Percentiles rank a stretch among this genome's conserved stretches.
Conservation (phyloP, 2,329 filamentous ascomycete species). For the Ophiocordyceps polyrhachis-furcata region DNA sequence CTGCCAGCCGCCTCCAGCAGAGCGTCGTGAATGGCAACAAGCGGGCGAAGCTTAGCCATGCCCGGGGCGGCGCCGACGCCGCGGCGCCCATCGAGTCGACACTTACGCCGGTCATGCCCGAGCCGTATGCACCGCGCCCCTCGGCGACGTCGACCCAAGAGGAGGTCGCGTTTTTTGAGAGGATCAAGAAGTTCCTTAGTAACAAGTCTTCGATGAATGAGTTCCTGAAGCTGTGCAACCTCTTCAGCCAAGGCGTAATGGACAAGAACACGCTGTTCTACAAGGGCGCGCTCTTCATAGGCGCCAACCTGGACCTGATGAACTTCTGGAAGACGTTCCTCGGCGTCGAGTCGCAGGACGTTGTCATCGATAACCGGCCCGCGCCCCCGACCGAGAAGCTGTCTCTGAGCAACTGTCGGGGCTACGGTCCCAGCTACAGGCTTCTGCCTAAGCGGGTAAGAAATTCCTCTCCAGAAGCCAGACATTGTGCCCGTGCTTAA, state of each 20-base stretch:
- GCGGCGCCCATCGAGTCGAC: conserved; percentile 60
- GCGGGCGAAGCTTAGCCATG: conserved; percentile 58
- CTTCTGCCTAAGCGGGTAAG: conserved; percentile 63
- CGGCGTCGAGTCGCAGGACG: conserved; percentile 56
- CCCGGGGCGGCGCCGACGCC: conserved; percentile 38
- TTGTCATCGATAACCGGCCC: conserved; percentile 60
- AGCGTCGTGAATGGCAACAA: conserved; percentile 26
- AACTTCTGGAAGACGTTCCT: conserved; percentile 75
- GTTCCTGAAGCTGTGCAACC: conserved; percentile 90
- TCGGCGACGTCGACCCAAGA: conserved; percentile 60
- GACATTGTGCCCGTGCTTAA: conserved; percentile 4
- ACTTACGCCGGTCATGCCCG: conserved; percentile 70
- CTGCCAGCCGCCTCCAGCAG: conserved; percentile 14
- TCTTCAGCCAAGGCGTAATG: conserved; percentile 86
- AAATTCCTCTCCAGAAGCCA: not conserved
- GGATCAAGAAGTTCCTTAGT: conserved; percentile 86
- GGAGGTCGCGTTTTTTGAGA: conserved; percentile 85
- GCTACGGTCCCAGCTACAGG: conserved; percentile 89
- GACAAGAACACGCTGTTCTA: conserved; percentile 67
- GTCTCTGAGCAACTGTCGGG: conserved; percentile 88
- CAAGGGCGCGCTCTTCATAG: conserved; percentile 72
- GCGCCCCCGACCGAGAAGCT: conserved; percentile 61
- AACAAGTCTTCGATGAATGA: conserved; percentile 89
- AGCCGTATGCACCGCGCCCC: conserved; percentile 63
- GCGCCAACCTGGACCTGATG: conserved; percentile 76